Percentiles rank a stretch among this genome's conserved stretches.
These are phyloP conservation scores for Chionographis japonica DNA, from an alignment of 106 monocot genomes.

Conservation along the genomic window DNA sequence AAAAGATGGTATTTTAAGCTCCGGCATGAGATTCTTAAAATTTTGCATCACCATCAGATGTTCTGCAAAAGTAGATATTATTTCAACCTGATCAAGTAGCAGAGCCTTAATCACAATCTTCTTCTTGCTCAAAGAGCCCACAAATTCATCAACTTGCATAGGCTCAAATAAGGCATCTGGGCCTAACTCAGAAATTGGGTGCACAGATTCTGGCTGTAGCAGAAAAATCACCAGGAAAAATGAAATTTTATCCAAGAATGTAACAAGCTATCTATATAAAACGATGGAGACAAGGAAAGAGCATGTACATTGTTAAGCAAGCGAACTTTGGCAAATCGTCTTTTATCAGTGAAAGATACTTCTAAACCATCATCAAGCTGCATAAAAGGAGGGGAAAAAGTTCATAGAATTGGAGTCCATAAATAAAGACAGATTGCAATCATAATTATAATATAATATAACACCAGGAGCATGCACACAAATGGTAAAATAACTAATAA, in stretches of 20 bases:
- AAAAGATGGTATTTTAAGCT: too few relatives aligned
- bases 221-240: background rate
- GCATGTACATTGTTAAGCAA: slow-evolving; percentile 74
- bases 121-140: slow-evolving; percentile 53
- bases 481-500: too few relatives aligned
- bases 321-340: slow-evolving; percentile 92
- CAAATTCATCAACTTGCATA: slow-evolving; percentile 61
- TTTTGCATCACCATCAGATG: too few relatives aligned
- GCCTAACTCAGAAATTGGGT: slow-evolving; percentile 91
- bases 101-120: slow-evolving; percentile 74
- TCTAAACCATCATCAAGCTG: slow-evolving; percentile 96
- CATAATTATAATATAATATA: too few relatives aligned
- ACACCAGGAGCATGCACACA: too few relatives aligned
- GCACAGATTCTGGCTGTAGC: slow-evolving; percentile 65
- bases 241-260: background rate
- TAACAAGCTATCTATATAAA: background rate
- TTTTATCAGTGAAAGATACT: slow-evolving; percentile 95
- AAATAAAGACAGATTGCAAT: background rate
- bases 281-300: slow-evolving; percentile 5
- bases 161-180: slow-evolving; percentile 90
- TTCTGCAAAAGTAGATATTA: too few relatives aligned
- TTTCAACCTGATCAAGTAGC: slow-evolving; percentile 84
- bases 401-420: background rate
- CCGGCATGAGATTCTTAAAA: too few relatives aligned
- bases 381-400: slow-evolving; percentile 13